Evolutionary conservation across 495 filamentous ascomycete genomes (phyloP).

Genomic region (Lepraria neglecta): DNA sequence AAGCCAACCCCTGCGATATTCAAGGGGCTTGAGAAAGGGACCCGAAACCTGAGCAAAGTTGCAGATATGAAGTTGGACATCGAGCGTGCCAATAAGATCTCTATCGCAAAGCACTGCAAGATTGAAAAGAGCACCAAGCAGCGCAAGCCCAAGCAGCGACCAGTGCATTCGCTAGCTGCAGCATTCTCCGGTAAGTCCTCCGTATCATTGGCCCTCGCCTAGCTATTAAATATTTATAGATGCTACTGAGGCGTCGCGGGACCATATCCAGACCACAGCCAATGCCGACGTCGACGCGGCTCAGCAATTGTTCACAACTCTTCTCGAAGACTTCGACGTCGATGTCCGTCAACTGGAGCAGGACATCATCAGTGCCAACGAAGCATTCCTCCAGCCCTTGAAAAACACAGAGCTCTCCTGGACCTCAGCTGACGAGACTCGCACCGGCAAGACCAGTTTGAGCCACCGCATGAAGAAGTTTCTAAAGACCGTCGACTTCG

Average conservation of each 20-base stretch:
- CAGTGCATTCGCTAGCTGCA: slow-evolving; percentile 18
- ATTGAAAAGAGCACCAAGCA: slow-evolving; percentile 2
- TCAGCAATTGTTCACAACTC: slow-evolving; percentile 4
- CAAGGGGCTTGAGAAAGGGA: slow-evolving; percentile 1
- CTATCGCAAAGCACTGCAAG: neutral
- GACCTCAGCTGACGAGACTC: slow-evolving; percentile 14
- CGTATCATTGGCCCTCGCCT: neutral
- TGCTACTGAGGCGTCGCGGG: slow-evolving; percentile 17
- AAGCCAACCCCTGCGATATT: slow-evolving; percentile 4
- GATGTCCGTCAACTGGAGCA: slow-evolving; percentile 9
- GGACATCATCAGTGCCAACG: neutral
- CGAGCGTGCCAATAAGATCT: slow-evolving; percentile 9
- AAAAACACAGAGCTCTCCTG: slow-evolving; percentile 22
- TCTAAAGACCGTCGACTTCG: slow-evolving; percentile 18
- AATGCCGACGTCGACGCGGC: slow-evolving; percentile 10
- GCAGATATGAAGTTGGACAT: slow-evolving; percentile 4
- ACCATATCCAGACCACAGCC: slow-evolving; percentile 17
- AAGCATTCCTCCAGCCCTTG: slow-evolving; percentile 8
- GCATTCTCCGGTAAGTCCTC: slow-evolving; percentile 18
- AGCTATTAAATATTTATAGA: neutral
- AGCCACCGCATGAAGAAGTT: slow-evolving; percentile 25
- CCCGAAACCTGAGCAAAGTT: neutral
- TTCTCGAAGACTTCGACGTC: slow-evolving; percentile 13
- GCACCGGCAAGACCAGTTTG: slow-evolving; percentile 21
- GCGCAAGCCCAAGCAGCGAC: slow-evolving; percentile 5